Evolutionary conservation across 2,329 filamentous ascomycete genomes (phyloP), one percentile per base, ranked within the genome.

Genomic region (Xylariales sp.): DNA sequence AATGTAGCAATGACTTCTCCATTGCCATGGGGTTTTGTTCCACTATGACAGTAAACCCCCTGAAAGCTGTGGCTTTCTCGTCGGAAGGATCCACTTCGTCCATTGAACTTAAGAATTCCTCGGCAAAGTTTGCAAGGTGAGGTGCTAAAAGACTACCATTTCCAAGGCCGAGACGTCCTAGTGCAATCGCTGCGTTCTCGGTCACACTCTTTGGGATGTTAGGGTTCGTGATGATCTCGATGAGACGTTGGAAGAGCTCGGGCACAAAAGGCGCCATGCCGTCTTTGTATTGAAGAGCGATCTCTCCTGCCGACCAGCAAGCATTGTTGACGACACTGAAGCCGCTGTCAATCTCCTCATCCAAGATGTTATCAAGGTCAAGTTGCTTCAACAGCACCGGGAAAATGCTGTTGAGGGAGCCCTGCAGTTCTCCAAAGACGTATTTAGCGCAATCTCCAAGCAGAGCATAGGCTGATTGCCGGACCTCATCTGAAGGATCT

Each of bases 311-410:
- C 5, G 90, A 94, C 93, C 93, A 98, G 68, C 91, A 97, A 16
- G 93, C 91, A 59, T 98, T 98, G 74, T 97, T 98, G 45, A 97
- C 82, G 21, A 97, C 90, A 46, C 89, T 88, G 61, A 95, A 96
- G 11, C 82, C 84, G 14, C 80, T 85, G 49, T 95, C 88, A 34
- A 88, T 81, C 46, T 89, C 86, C 52, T 94, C 88, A 46, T 90
- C 85, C 14, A 80, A 65, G 38, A 89, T 77, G 42, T 74, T 74
- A 46, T 89, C 84, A 51, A 95, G 71, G 51, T 97, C 90, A 20
- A 98, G 78, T 60, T 97, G 90, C 54, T 82, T 80, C 49, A 96
- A 77, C n/a, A 96, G 69, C 36, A 91, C 81, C 1, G 88, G 86
- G 58, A 97, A 69, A 42, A 97, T 74, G 10, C 73, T 78, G 2